Evolutionary conservation across 495 filamentous ascomycete genomes (phyloP).

Genomic region (Margaritispora aquatica): DNA sequence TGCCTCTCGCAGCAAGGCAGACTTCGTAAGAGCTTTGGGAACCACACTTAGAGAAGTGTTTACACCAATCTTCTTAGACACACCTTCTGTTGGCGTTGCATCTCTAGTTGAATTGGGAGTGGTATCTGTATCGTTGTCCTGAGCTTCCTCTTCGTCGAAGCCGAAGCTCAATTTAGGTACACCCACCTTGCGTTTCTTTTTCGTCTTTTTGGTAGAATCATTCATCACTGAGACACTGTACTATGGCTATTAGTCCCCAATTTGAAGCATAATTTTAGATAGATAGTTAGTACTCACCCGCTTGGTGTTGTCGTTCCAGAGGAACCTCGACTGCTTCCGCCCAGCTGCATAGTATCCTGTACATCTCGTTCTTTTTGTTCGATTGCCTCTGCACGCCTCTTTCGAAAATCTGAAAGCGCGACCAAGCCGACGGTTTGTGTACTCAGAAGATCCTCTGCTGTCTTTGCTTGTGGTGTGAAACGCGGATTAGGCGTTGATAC

Average conservation of each 20-base stretch:
- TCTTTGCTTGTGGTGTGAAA: slow-evolving; percentile 74
- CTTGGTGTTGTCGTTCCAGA: slow-evolving; percentile 49
- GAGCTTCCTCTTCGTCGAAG: slow-evolving; percentile 48
- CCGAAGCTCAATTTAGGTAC: slow-evolving; percentile 70
- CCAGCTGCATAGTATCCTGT: slow-evolving; percentile 53
- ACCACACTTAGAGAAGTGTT: slow-evolving; percentile 61
- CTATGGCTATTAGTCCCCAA: slow-evolving; percentile 37
- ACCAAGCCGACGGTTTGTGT: slow-evolving; percentile 92
- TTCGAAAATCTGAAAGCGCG: slow-evolving; percentile 89
- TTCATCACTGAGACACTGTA: slow-evolving; percentile 36
- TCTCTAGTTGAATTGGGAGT: slow-evolving; percentile 20
- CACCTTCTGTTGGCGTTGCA: slow-evolving; percentile 28
- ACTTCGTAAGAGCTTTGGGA: slow-evolving; percentile 82
- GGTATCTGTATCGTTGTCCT: slow-evolving; percentile 7
- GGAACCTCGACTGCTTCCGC: slow-evolving; percentile 36
- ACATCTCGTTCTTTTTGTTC: slow-evolving; percentile 86
- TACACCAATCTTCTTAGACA: slow-evolving; percentile 47
- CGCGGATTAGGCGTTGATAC: slow-evolving; percentile 47
- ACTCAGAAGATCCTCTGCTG: slow-evolving; percentile 85
- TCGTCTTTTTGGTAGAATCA: slow-evolving; percentile 38
- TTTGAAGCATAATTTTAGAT: not conserved
- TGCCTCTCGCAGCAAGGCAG: slow-evolving; percentile 72
- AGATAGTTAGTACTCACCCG: slow-evolving; percentile 29
- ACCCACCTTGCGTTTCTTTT: slow-evolving; percentile 64
- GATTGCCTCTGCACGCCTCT: slow-evolving; percentile 87